Conservation (phyloP, 371 early-diverging fungal species). For the Zychaea mexicana region DNA sequence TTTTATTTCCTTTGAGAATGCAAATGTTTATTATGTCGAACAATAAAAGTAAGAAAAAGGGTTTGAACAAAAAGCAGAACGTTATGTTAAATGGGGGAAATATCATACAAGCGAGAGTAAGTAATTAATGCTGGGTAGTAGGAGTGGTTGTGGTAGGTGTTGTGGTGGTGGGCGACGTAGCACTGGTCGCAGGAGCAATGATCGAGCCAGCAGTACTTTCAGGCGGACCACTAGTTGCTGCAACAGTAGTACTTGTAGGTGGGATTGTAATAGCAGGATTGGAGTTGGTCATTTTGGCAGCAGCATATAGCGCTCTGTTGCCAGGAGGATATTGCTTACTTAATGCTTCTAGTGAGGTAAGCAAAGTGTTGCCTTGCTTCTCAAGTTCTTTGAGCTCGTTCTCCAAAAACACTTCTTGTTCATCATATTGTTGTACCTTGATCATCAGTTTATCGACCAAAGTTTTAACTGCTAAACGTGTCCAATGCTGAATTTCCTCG, state of each 20-base stretch:
- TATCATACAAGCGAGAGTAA: background rate
- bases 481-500: constrained; percentile 79
- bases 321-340: constrained; percentile 12
- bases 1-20: too few species aligned
- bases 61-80: background rate
- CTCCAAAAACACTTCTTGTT: constrained; percentile 82
- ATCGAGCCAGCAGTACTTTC: too few species aligned
- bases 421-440: constrained; percentile 91
- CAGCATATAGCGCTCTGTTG: background rate
- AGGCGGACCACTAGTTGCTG: background rate
- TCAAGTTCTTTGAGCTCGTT: constrained; percentile 85
- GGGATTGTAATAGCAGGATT: background rate
- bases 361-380: constrained; percentile 59
- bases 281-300: background rate
- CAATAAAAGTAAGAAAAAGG: background rate
- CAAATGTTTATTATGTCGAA: background rate
- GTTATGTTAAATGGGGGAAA: background rate
- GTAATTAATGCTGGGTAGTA: background rate
- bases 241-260: background rate
- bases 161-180: background rate
- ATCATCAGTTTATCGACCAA: constrained; percentile 84
- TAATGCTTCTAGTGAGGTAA: constrained; percentile 36
- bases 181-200: background rate
- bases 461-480: constrained; percentile 78
- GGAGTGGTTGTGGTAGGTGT: background rate